A percentile compares a stretch with the other conserved stretches of the same genome.
Evolutionary conservation across 306 rosid species (phyloP).

Genomic region (Lablab purpureus): DNA sequence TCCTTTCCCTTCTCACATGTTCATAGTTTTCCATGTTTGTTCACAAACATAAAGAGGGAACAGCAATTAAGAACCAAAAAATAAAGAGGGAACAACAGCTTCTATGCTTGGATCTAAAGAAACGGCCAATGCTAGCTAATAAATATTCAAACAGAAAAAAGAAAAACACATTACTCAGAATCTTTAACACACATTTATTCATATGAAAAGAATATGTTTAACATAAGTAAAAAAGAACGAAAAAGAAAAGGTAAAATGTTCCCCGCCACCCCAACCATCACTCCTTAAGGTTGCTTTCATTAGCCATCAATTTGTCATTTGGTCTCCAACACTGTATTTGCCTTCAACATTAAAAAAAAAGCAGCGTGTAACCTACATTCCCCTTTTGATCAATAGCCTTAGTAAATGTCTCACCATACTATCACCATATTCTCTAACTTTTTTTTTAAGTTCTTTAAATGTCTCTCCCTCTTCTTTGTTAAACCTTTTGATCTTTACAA

Average conservation of each 20-base stretch:
- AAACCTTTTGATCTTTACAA: no score
- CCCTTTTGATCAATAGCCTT: not conserved
- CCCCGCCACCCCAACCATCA: slow-evolving; percentile 71
- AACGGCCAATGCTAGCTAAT: slow-evolving; percentile 38
- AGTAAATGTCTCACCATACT: not conserved
- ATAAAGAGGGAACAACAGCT: not conserved
- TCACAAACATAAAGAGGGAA: slow-evolving; percentile 23
- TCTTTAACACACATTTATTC: not conserved
- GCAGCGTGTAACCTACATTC: slow-evolving; percentile 47
- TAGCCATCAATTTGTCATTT: slow-evolving; percentile 59
- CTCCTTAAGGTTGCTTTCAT: slow-evolving; percentile 52
- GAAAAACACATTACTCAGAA: not conserved
- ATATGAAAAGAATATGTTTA: not conserved
- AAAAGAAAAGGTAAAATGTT: slow-evolving; percentile 52
- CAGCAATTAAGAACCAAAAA: not conserved
- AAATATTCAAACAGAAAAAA: slow-evolving; percentile 38
- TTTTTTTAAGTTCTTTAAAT: no score
- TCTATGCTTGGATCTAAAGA: slow-evolving; percentile 58
- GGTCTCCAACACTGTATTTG: slow-evolving; percentile 51
- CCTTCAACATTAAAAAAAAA: slow-evolving; percentile 29
- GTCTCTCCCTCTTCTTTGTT: no score
- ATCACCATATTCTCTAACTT: slow-evolving; percentile 8
- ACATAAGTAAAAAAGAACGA: not conserved
- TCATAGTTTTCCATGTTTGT: slow-evolving; percentile 19
- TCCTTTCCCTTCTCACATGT: slow-evolving; percentile 21